Evolutionary conservation across 345 rosid species (phyloP), one percentile per base, ranked within the genome.

Genomic region (Carallia brachiata): DNA sequence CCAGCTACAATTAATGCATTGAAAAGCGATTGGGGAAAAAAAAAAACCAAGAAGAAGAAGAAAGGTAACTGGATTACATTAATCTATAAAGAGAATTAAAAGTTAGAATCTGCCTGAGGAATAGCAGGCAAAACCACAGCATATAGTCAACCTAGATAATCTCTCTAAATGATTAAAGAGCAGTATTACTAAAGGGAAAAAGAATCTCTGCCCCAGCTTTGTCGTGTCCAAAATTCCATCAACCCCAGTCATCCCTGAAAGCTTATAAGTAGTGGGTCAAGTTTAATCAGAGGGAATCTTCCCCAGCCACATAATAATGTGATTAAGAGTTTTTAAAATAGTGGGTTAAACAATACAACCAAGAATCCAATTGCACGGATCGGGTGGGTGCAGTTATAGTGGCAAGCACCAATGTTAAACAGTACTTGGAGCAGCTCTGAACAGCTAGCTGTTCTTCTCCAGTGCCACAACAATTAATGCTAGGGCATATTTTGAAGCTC

Each of bases 121-220:
- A 74, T 74, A 62, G 23, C 2, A 5, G 68, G 78, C 78, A 73
- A 17, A 32, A 36, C n/a, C 4, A 19, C 30, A 56, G 62, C 74
- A 44, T 48, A n/a, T 67, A 39, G 80, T 73, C 80, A 76, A 80
- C 64, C 67, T 52, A 23, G 17, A 27, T 48, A 65, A 70, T 77
- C 59, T 70, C 63, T 62, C 18, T 30, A 63, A 65, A 71, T 58
- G 73, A 79, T 67, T 67, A 73, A 70, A 72, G 63, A 68, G 30
- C 23, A 23, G 23, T 23, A n/a, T 19, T 23, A 12, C 17, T 3
- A 17, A 57, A 7, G 53, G 7, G 17, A 15, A 27, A 36, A 17
- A 37, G 32, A 61, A 19, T 36, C 65, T 44, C 68, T 55, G 1
- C 30, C n/a, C 15, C 61, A 36, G 60, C 53, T 36, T 23, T 62